Conservation (phyloP, 2,329 filamentous ascomycete genomes). For the Fusarium pseudonygamai region DNA sequence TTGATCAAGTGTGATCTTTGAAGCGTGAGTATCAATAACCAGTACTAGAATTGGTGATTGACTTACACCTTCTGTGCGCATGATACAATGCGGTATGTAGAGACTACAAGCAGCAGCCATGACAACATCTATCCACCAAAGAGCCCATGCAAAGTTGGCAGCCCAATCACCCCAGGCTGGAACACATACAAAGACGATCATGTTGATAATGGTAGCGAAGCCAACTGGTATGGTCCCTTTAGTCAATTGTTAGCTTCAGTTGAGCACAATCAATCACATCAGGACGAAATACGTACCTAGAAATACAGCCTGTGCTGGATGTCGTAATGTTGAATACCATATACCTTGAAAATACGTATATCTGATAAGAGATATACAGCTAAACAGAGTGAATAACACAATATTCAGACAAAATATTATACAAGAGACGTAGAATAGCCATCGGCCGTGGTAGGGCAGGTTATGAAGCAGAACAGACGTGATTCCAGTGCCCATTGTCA, state of each 20-base stretch:
- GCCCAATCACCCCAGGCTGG: slow-evolving; percentile 66
- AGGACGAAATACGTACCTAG: background rate
- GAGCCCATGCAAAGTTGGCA: slow-evolving; percentile 58
- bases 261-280: background rate
- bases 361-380: slow-evolving; percentile 60
- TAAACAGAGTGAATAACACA: slow-evolving; percentile 61
- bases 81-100: slow-evolving; percentile 60
- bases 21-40: background rate
- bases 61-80: slow-evolving; percentile 47
- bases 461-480: slow-evolving; percentile 66
- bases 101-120: slow-evolving; percentile 57
- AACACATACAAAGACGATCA: slow-evolving; percentile 65
- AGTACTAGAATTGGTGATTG: background rate
- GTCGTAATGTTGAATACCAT: slow-evolving; percentile 67
- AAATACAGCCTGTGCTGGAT: slow-evolving; percentile 64
- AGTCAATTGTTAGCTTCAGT: slow-evolving; percentile 42
- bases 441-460: slow-evolving; percentile 64
- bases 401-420: slow-evolving; percentile 66
- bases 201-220: slow-evolving; percentile 69
- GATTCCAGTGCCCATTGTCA: slow-evolving; percentile 73
- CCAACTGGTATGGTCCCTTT: slow-evolving; percentile 69
- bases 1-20: slow-evolving; percentile 37
- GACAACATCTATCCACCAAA: slow-evolving; percentile 63
- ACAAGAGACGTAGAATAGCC: slow-evolving; percentile 65
- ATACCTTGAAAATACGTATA: slow-evolving; percentile 70